Percentiles rank a stretch among this genome's conserved stretches.
Conservation (phyloP, 352 stramenopile genomes). For the Globisporangium parvum region DNA sequence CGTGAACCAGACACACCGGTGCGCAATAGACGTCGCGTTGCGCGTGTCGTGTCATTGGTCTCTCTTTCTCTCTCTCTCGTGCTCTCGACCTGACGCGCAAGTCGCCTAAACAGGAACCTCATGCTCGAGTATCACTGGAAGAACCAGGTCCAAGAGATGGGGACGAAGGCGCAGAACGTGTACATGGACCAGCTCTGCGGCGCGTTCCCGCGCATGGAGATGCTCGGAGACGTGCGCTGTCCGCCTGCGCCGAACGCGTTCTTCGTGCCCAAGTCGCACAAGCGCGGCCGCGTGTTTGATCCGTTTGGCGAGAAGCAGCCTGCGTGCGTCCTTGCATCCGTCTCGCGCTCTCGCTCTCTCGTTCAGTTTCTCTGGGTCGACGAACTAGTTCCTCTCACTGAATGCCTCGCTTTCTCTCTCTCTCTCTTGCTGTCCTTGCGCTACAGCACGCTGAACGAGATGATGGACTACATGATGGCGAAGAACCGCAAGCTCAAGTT, state of each 20-base stretch:
- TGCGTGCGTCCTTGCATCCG: conserved; percentile 22
- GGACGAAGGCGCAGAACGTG: conserved; percentile 72
- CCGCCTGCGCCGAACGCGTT: conserved; percentile 56
- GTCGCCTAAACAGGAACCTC: conserved; percentile 39
- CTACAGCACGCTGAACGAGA: conserved; percentile 68
- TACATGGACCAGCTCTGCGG: conserved; percentile 67
- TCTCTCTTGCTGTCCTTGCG: background rate
- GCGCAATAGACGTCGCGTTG: too few relatives aligned
- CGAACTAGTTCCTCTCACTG: too few relatives aligned
- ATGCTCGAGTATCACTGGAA: conserved; percentile 90
- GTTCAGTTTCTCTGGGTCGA: background rate
- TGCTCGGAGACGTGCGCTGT: conserved; percentile 75
- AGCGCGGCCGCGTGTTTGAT: conserved; percentile 77
- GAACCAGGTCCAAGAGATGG: conserved; percentile 86
- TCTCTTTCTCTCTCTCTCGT: conserved; percentile 3
- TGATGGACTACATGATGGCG: conserved; percentile 88
- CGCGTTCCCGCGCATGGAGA: conserved; percentile 74
- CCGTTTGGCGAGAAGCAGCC: conserved; percentile 81
- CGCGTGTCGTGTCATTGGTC: too few relatives aligned
- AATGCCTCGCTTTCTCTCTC: conserved; percentile 3
- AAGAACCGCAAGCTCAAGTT: conserved; percentile 88
- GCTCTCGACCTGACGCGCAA: background rate
- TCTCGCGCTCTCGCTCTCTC: background rate
- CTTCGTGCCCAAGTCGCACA: conserved; percentile 80
- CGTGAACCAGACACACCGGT: conserved; percentile 80